Percentiles rank a stretch among this genome's conserved stretches.
These are phyloP conservation scores for Russula vinacea DNA, from an alignment of 768 basidiomycete genomes.

Conservation along the genomic window DNA sequence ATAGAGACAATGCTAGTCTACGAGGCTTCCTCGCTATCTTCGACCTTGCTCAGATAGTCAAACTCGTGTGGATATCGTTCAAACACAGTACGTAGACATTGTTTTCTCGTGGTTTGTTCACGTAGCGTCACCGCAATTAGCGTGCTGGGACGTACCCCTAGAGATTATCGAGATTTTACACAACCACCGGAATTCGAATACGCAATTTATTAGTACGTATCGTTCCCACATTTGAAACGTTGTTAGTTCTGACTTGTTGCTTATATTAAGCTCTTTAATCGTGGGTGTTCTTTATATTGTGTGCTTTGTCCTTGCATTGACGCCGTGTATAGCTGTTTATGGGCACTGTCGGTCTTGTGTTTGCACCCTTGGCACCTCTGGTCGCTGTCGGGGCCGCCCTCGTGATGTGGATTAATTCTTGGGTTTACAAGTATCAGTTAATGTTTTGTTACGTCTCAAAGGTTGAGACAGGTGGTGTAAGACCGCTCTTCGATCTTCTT, in stretches of 20 bases:
- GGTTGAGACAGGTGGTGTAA: conserved; percentile 89
- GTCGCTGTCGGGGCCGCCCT: conserved; percentile 78
- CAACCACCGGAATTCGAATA: conserved; percentile 89
- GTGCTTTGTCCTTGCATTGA: conserved; percentile 22
- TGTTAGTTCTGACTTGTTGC: conserved; percentile 19
- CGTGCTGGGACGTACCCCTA: conserved; percentile 81
- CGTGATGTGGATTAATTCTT: conserved; percentile 84
- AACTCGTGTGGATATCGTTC: conserved; percentile 81
- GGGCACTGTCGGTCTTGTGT: conserved; percentile 90
- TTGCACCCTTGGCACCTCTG: conserved; percentile 91
- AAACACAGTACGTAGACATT: conserved; percentile 62
- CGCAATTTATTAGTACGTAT: conserved; percentile 73
- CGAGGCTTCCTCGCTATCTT: conserved; percentile 94
- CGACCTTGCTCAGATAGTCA: conserved; percentile 93
- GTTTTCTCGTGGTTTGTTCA: background rate
- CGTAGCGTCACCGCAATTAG: conserved; percentile 38
- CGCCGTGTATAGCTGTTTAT: conserved; percentile 61
- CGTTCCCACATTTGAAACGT: background rate
- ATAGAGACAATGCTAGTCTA: conserved; percentile 46
- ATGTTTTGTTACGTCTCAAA: conserved; percentile 91
- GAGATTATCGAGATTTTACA: conserved; percentile 87
- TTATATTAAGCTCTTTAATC: conserved; percentile 48
- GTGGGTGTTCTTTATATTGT: conserved; percentile 40
- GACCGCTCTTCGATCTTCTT: conserved; percentile 35
- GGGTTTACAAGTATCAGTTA: conserved; percentile 94